These are phyloP conservation scores for Conticribra weissflogii DNA, from an alignment of 108 stramenopile genomes.

Conservation along the genomic window DNA sequence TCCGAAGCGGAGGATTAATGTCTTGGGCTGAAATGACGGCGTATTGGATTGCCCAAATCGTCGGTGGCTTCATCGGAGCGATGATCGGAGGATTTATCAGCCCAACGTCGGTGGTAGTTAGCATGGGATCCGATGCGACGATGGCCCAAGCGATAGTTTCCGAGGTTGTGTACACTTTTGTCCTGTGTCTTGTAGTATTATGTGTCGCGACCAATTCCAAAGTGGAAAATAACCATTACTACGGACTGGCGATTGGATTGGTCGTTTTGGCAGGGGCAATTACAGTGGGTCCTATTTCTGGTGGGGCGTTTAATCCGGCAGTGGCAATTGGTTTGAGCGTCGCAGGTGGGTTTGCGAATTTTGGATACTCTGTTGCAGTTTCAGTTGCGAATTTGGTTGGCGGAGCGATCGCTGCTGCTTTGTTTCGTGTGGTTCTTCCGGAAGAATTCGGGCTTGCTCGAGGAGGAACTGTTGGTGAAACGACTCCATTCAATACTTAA, in stretches of 20 bases:
- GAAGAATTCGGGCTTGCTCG: not conserved
- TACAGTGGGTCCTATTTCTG: constrained; percentile 21
- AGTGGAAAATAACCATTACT: constrained; percentile 25
- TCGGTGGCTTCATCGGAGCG: constrained; percentile 40
- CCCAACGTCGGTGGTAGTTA: not conserved
- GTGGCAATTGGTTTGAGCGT: constrained; percentile 38
- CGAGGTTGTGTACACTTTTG: constrained; percentile 19
- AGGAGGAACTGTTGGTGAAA: constrained; percentile 20
- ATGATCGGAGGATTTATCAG: constrained; percentile 11
- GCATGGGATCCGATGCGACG: constrained; percentile 12
- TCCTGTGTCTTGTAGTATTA: constrained; percentile 30
- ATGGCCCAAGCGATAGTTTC: constrained; percentile 16
- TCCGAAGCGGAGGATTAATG: constrained; percentile 47
- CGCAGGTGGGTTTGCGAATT: constrained; percentile 14
- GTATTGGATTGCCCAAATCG: constrained; percentile 41
- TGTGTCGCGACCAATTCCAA: constrained; percentile 29
- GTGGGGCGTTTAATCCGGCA: constrained; percentile 44
- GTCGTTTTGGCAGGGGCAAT: constrained; percentile 35
- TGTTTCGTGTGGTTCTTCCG: constrained; percentile 14
- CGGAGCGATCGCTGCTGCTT: constrained; percentile 17
- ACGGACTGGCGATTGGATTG: constrained; percentile 34
- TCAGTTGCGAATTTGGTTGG: constrained; percentile 19
- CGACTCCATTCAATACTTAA: constrained; percentile 10
- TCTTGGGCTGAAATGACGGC: constrained; percentile 18
- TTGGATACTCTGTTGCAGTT: constrained; percentile 12